phyloP scores from a whole-genome alignment of 208 protist species.

The Crithidia fasciculata region DNA sequence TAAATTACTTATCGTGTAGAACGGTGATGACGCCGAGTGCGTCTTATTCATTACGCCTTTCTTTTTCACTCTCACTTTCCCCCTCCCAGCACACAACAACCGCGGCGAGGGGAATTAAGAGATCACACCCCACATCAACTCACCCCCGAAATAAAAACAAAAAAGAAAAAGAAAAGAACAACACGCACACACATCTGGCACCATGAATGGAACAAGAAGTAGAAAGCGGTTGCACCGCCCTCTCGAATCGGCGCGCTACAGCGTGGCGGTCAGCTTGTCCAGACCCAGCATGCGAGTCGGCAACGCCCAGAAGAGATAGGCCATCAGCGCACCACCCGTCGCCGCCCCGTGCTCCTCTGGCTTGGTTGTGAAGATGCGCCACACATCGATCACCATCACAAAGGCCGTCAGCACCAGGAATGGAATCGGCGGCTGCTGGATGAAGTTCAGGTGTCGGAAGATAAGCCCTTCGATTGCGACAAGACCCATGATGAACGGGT shows the following conservation, averaged over 20 bases:
- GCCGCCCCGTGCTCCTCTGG: slow-evolving; percentile 86
- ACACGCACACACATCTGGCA: neutral
- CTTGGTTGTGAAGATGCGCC: slow-evolving; percentile 85
- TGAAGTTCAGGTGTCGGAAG: slow-evolving; percentile 91
- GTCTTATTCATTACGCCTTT: no score
- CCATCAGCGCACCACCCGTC: slow-evolving; percentile 86
- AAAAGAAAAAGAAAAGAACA: slow-evolving; percentile 8
- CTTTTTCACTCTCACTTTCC: no score
- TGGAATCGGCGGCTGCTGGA: slow-evolving; percentile 89
- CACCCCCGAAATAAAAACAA: neutral
- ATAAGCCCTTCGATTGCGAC: slow-evolving; percentile 87
- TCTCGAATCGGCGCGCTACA: slow-evolving; percentile 32
- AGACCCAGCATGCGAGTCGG: slow-evolving; percentile 84
- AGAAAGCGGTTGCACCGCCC: neutral
- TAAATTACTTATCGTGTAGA: no score
- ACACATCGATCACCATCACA: slow-evolving; percentile 91
- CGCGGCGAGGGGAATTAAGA: no score
- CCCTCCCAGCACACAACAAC: no score
- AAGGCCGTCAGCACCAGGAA: slow-evolving; percentile 89
- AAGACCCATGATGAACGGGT: slow-evolving; percentile 89
- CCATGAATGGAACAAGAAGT: neutral
- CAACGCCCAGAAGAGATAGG: slow-evolving; percentile 87
- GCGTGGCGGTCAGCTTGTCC: slow-evolving; percentile 83
- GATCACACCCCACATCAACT: neutral
- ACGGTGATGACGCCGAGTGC: no score